Percentiles rank a stretch among this genome's conserved stretches.
Conservation (phyloP, 139 green algal genomes). For the Chlamydomonas urium region DNA sequence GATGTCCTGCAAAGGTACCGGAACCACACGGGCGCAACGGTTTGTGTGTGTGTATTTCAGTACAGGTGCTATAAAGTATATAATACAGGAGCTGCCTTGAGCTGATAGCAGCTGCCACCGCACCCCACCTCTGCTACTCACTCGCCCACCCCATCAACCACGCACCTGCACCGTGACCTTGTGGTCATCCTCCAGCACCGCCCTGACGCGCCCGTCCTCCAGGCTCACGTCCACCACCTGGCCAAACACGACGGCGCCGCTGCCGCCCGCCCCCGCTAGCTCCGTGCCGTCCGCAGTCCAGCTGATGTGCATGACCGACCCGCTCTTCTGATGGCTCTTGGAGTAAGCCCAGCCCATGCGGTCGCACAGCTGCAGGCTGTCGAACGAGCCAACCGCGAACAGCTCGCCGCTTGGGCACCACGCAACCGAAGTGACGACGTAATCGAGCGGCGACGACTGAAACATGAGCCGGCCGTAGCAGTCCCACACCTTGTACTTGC, state of each 20-base stretch:
- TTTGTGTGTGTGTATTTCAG: background rate
- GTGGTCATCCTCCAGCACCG: slow-evolving; percentile 33
- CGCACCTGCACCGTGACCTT: slow-evolving; percentile 32
- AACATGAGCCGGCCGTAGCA: slow-evolving; percentile 64
- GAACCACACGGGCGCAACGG: slow-evolving; percentile 1
- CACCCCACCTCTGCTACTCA: too few relatives aligned
- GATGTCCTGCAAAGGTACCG: slow-evolving; percentile 52
- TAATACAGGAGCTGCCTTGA: too few relatives aligned
- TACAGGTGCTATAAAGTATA: too few relatives aligned
- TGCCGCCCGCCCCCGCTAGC: slow-evolving; percentile 57
- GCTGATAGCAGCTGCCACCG: too few relatives aligned
- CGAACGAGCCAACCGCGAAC: slow-evolving; percentile 65
- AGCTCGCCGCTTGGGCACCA: slow-evolving; percentile 63
- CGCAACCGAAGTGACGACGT: slow-evolving; percentile 51
- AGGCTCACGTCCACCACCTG: slow-evolving; percentile 46
- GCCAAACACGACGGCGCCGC: slow-evolving; percentile 53
- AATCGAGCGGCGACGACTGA: slow-evolving; percentile 45
- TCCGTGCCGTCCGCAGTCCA: slow-evolving; percentile 72
- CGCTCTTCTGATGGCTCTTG: slow-evolving; percentile 44
- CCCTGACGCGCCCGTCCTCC: slow-evolving; percentile 41
- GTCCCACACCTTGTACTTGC: slow-evolving; percentile 80
- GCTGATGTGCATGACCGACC: slow-evolving; percentile 44
- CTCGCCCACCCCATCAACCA: too few relatives aligned
- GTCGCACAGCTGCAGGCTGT: slow-evolving; percentile 66
- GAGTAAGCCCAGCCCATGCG: slow-evolving; percentile 58